Evolutionary conservation across 768 basidiomycete genomes (phyloP).

Genomic region (Psilocybe tampanensis): DNA sequence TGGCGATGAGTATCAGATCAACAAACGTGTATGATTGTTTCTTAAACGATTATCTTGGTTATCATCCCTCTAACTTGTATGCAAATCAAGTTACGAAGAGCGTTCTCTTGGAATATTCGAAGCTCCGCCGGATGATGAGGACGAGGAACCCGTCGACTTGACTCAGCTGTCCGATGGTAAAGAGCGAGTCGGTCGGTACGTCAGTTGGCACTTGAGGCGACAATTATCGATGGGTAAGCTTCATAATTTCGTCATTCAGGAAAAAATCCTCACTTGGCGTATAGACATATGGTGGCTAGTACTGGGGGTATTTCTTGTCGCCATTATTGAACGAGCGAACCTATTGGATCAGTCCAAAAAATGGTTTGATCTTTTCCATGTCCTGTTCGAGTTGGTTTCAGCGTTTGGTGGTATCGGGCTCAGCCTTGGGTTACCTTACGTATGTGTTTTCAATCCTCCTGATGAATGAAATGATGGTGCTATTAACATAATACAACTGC

Average conservation of each 20-base stretch:
- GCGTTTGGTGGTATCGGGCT: conserved; percentile 74
- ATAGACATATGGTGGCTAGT: conserved; percentile 83
- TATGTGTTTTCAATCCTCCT: conserved; percentile 17
- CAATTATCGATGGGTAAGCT: conserved; percentile 60
- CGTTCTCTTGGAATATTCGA: conserved; percentile 70
- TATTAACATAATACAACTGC: background rate
- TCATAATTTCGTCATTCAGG: background rate
- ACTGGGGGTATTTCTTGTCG: conserved; percentile 69
- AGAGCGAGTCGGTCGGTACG: conserved; percentile 47
- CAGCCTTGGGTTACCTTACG: conserved; percentile 60
- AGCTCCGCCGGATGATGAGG: conserved; percentile 48
- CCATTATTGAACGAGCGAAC: conserved; percentile 67
- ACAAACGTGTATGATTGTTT: conserved; percentile 54
- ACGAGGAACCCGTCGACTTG: conserved; percentile 47
- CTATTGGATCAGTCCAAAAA: conserved; percentile 56
- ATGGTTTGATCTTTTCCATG: conserved; percentile 63
- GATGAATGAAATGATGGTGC: background rate
- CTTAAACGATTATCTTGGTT: background rate
- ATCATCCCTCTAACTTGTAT: background rate
- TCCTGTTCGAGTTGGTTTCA: conserved; percentile 67
- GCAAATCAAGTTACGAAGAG: conserved; percentile 57
- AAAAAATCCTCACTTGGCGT: background rate
- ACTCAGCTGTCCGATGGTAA: conserved; percentile 33
- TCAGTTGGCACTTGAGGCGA: conserved; percentile 61
- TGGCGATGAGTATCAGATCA: conserved; percentile 66